phyloP scores from a whole-genome alignment of 768 basidiomycete genomes.

The Inosperma sp. region DNA sequence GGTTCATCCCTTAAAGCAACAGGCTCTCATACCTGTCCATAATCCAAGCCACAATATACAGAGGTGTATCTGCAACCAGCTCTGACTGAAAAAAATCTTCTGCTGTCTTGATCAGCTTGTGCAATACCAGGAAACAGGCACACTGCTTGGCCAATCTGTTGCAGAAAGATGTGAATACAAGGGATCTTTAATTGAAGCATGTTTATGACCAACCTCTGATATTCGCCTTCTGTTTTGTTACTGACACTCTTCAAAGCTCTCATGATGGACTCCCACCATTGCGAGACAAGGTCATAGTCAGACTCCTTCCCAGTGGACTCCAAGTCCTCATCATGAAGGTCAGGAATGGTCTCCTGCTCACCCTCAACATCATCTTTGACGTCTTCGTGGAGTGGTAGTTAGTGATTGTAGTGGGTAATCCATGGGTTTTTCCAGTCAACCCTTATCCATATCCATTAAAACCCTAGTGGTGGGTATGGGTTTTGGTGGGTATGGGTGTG shows the following conservation, averaged over 20 bases:
- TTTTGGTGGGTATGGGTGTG: no score
- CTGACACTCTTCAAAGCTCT: constrained; percentile 23
- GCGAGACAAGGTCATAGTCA: background rate
- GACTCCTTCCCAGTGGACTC: constrained; percentile 1
- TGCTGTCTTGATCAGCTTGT: background rate
- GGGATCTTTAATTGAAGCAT: constrained; percentile 1
- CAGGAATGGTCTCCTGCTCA: constrained; percentile 18
- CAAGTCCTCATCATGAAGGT: constrained; percentile 11
- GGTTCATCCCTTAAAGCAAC: no score
- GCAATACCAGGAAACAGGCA: background rate
- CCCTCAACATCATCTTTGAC: constrained; percentile 23
- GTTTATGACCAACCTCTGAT: constrained; percentile 26
- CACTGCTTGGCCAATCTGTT: constrained; percentile 8
- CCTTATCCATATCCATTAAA: no score
- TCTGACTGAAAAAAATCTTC: constrained; percentile 10
- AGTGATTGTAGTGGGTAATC: no score
- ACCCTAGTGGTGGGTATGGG: no score
- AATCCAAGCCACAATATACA: constrained; percentile 11
- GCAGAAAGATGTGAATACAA: background rate
- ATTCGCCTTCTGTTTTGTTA: constrained; percentile 26
- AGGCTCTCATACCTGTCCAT: constrained; percentile 7
- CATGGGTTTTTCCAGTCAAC: no score
- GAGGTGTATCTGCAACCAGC: constrained; percentile 6
- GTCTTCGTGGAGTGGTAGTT: no score
- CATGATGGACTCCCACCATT: background rate